phyloP scores from a whole-genome alignment of 2,329 filamentous ascomycete genomes.

The Xylariales sp. region DNA sequence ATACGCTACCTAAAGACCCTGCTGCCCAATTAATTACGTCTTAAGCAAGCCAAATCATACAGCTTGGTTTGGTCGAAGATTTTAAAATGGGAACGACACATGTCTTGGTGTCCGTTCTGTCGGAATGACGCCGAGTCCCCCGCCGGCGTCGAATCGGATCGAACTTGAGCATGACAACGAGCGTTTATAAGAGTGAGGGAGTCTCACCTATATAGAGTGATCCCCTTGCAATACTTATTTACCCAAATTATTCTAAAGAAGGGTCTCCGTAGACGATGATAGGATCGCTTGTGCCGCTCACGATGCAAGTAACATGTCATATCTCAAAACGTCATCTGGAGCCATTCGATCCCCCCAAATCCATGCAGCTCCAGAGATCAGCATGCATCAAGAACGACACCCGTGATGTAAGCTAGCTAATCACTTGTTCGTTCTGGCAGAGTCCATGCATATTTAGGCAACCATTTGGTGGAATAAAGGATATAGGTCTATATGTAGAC shows the following conservation, averaged over 20 bases:
- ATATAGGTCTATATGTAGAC: no score
- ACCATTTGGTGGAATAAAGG: no score
- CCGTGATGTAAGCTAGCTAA: constrained; percentile 17
- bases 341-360: constrained; percentile 19
- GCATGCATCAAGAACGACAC: constrained; percentile 22
- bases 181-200: background rate
- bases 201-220: background rate
- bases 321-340: constrained; percentile 21
- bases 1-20: background rate
- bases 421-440: no score
- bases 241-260: background rate
- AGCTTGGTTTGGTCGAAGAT: no score
- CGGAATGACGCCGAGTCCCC: no score
- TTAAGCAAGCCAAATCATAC: no score
- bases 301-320: constrained; percentile 25
- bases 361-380: constrained; percentile 23
- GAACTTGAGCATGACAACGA: no score
- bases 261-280: constrained; percentile 8
- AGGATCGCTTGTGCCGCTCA: constrained; percentile 17
- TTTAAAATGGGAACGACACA: no score
- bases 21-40: background rate
- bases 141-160: no score
- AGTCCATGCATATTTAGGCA: no score
- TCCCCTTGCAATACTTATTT: background rate
- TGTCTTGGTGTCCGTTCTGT: no score